Evolutionary conservation across 2,329 filamentous ascomycete genomes (phyloP).

Genomic region (Huntiella abstrusa): DNA sequence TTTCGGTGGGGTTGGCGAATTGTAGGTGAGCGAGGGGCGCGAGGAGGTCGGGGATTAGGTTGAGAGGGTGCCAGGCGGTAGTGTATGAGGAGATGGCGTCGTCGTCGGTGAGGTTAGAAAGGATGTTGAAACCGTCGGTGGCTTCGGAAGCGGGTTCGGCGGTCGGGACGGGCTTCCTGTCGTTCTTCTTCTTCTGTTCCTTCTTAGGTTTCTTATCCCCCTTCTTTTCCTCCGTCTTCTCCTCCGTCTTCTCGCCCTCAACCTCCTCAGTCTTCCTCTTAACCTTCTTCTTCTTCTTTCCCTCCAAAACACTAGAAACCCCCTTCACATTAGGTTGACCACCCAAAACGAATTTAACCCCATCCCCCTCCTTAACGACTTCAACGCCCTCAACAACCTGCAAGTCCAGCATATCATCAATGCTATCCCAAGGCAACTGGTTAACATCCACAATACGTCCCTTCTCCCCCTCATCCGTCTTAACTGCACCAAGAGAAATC

Average conservation of each 20-base stretch:
- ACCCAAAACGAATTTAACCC: conserved; percentile 34
- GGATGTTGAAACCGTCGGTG: conserved; percentile 17
- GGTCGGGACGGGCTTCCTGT: not conserved
- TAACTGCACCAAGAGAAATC: conserved; percentile 12
- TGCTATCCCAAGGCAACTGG: conserved; percentile 44
- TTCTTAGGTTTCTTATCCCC: conserved; percentile 20
- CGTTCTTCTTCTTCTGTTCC: conserved; percentile 19
- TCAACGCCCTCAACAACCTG: conserved; percentile 88
- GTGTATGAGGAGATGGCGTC: conserved; percentile 20
- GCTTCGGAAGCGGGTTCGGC: conserved; percentile 12
- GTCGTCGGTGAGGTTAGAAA: conserved; percentile 39
- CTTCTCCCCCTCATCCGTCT: not conserved
- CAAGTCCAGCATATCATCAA: conserved; percentile 81
- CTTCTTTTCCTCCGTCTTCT: conserved; percentile 14
- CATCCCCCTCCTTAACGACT: conserved; percentile 47
- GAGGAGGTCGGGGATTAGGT: conserved; percentile 52
- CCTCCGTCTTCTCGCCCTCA: conserved; percentile 7
- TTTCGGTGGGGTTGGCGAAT: conserved; percentile 63
- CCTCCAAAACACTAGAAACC: conserved; percentile 25
- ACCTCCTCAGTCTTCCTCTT: conserved; percentile 10
- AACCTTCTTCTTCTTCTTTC: conserved; percentile 41
- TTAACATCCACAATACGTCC: conserved; percentile 22
- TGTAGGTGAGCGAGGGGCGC: conserved; percentile 60
- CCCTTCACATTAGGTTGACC: conserved; percentile 12
- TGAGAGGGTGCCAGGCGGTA: conserved; percentile 58